Evolutionary conservation across 495 filamentous ascomycete genomes (phyloP).

Genomic region (Penicillium roqueforti): DNA sequence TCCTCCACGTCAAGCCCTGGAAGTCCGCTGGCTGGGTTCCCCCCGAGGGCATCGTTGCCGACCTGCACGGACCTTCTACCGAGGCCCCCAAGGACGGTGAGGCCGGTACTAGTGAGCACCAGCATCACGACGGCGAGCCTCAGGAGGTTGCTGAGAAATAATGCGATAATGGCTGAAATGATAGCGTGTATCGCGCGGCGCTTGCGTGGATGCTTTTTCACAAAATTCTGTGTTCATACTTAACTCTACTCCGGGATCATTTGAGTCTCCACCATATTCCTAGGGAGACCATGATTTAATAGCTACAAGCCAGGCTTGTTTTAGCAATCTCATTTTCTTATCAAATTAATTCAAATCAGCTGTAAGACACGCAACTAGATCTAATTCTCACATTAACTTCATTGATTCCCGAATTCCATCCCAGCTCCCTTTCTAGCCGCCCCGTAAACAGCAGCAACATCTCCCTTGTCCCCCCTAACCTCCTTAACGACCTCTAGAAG

Average conservation of each 20-base stretch:
- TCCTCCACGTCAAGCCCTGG: constrained; percentile 64
- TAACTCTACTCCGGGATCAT: constrained; percentile 13
- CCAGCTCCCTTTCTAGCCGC: constrained; percentile 65
- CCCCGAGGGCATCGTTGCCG: constrained; percentile 38
- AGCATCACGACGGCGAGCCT: constrained; percentile 26
- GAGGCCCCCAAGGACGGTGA: constrained; percentile 21
- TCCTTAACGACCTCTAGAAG: constrained; percentile 68
- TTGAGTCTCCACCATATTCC: constrained; percentile 10
- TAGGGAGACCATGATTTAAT: constrained; percentile 9
- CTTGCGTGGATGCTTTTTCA: constrained; percentile 3
- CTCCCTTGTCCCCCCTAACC: constrained; percentile 68
- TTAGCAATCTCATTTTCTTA: not conserved
- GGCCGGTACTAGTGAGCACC: constrained; percentile 15
- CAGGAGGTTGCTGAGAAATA: constrained; percentile 17
- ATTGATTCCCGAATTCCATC: constrained; percentile 60
- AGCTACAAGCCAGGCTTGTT: not conserved
- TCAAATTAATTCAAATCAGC: not conserved
- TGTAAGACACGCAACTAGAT: too few species aligned
- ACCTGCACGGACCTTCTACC: constrained; percentile 24
- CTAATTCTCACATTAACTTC: not conserved
- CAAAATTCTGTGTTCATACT: constrained; percentile 19
- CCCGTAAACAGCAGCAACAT: constrained; percentile 83
- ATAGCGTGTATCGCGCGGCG: not conserved
- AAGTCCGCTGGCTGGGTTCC: constrained; percentile 58
- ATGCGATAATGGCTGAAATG: constrained; percentile 2